A percentile compares a stretch with the other conserved stretches of the same genome.
Evolutionary conservation across 2,329 filamentous ascomycete genomes (phyloP).

Genomic region (Dothideomycetes sp.): DNA sequence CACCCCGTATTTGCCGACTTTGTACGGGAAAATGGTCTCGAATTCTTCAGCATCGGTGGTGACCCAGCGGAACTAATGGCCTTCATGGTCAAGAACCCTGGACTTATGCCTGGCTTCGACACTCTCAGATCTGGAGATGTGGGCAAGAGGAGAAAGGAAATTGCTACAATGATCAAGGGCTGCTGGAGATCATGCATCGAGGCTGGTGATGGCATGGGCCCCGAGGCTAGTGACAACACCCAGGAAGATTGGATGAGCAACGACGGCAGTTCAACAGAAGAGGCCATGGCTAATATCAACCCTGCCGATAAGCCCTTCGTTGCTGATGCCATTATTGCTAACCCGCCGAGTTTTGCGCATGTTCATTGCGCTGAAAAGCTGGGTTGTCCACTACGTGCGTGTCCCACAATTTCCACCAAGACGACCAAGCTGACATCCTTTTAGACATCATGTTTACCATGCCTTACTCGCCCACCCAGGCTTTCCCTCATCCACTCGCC

Average conservation of each 20-base stretch:
- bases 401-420: slow-evolving; percentile 94
- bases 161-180: slow-evolving; percentile 16
- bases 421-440: slow-evolving; percentile 1
- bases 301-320: slow-evolving; percentile 53
- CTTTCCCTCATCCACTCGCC: slow-evolving; percentile 77
- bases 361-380: slow-evolving; percentile 66
- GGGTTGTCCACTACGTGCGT: slow-evolving; percentile 61
- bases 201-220: slow-evolving; percentile 13
- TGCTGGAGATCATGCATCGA: slow-evolving; percentile 19
- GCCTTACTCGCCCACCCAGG: slow-evolving; percentile 80
- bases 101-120: slow-evolving; percentile 17
- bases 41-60: slow-evolving; percentile 68
- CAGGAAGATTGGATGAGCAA: slow-evolving; percentile 23
- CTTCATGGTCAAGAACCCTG: slow-evolving; percentile 23
- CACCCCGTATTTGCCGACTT: slow-evolving; percentile 58
- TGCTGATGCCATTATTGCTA: slow-evolving; percentile 71
- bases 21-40: slow-evolving; percentile 58
- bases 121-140: slow-evolving; percentile 17
- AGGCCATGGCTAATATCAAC: slow-evolving; percentile 3
- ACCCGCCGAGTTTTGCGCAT: slow-evolving; percentile 67
- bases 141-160: slow-evolving; percentile 11
- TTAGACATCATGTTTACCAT: slow-evolving; percentile 47
- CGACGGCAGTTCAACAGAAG: slow-evolving; percentile 13
- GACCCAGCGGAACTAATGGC: slow-evolving; percentile 63
- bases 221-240: slow-evolving; percentile 20